Evolutionary conservation across 495 filamentous ascomycete genomes (phyloP), one percentile per base, ranked within the genome.

Genomic region (Trichoderma virens): DNA sequence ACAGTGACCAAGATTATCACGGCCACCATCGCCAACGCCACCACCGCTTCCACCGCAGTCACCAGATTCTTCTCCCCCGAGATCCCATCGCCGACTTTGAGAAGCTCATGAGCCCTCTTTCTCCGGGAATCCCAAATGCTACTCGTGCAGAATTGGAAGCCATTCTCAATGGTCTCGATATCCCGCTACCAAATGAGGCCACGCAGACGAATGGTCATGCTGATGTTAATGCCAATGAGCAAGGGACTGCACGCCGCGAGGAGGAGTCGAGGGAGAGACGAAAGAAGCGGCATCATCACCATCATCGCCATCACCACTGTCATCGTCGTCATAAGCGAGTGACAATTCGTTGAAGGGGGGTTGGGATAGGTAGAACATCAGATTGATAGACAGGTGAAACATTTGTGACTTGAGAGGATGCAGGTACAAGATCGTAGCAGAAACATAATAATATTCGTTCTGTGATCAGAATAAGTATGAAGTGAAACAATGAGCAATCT

Each of bases 311-410:
- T 8, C 51, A 56, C 28, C 51, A 56, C 5, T 56, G 23, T 27
- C 51, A 56, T 11, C 51, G 28, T 56, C 51, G 51, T 27, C 51
- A 56, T 27, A 56, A n/a, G 27, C 51, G 51, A 30, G 51, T 56
- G 51, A 23, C 28, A 13, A n/a, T 27, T 13, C 51, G 28, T 16
- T 56, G 11, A 16, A n/a, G 11, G 25, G 51, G 13, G 7, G n/a
- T n/a, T n/a, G n/a, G n/a, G 25, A 47, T 5, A 5, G 43, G 43
- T 6, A 47, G 38, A 4, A 41, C 4, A n/a, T 18, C 18, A 18
- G 38, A 41, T 2, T 2, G n/a, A 20, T 51, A 25, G 4, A 25
- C n/a, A 51, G n/a, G 14, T 18, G 38, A 41, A 16, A 51, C 2
- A 3, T 25, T 51, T 0, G 23, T 51, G 11, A 25, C 4, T 51